phyloP scores from a whole-genome alignment of 768 basidiomycete species.

The Rhizopogon sp. region DNA sequence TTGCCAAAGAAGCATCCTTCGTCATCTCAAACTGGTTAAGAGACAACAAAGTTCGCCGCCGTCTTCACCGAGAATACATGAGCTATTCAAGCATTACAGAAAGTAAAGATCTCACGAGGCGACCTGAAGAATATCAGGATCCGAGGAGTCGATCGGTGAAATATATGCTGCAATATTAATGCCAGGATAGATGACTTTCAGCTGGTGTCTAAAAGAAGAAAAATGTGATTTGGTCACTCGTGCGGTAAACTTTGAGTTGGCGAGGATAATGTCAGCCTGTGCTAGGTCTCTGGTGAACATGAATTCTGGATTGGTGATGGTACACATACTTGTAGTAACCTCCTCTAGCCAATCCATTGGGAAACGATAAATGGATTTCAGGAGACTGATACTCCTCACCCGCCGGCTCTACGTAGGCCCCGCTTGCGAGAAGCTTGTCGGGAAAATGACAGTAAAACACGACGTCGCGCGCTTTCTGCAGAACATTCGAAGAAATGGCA shows the following conservation, averaged over 20 bases:
- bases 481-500: conserved; percentile 73
- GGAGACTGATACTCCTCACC: conserved; percentile 36
- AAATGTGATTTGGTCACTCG: conserved; percentile 76
- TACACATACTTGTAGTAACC: conserved; percentile 70
- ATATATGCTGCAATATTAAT: conserved; percentile 81
- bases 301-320: not conserved
- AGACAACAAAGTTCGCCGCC: conserved; percentile 71
- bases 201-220: conserved; percentile 53
- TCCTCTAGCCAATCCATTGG: conserved; percentile 94
- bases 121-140: conserved; percentile 50
- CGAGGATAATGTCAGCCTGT: conserved; percentile 86
- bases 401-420: conserved; percentile 51
- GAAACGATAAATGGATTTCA: conserved; percentile 76
- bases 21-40: conserved; percentile 95
- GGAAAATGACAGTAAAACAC: conserved; percentile 99
- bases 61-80: conserved; percentile 33
- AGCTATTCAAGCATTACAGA: not conserved
- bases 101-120: conserved; percentile 43
- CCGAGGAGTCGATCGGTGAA: conserved; percentile 31
- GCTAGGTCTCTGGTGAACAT: conserved; percentile 37
- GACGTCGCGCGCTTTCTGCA: conserved; percentile 58
- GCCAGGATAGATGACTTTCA: conserved; percentile 90
- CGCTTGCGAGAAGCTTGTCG: conserved; percentile 83
- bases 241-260: conserved; percentile 90
- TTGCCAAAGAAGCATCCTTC: conserved; percentile 36